Percentiles rank a stretch among this genome's conserved stretches.
These are phyloP conservation scores for Castanea sativa DNA, from an alignment of 306 rosid species.

Conservation along the genomic window DNA sequence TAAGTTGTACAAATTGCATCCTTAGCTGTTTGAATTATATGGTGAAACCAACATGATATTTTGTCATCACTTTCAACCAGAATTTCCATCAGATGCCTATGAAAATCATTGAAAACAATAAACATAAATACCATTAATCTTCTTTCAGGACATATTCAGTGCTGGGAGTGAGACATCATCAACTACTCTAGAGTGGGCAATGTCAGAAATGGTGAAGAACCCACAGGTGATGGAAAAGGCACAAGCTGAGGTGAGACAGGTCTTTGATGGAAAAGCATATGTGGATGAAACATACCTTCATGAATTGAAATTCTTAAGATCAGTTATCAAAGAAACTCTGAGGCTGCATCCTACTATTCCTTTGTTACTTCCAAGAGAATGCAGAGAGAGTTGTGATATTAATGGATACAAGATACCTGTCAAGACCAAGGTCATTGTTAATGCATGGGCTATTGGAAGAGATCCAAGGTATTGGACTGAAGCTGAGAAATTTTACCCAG, in stretches of 20 bases:
- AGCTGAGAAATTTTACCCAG: constrained; percentile 27
- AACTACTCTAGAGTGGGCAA: constrained; percentile 36
- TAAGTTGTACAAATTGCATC: no score
- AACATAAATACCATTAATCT: not conserved
- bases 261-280: constrained; percentile 16
- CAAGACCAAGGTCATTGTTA: constrained; percentile 27
- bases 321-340: constrained; percentile 32
- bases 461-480: constrained; percentile 29
- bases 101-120: not conserved
- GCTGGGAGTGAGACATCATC: constrained; percentile 43
- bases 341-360: constrained; percentile 32
- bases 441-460: constrained; percentile 37
- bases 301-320: constrained; percentile 21
- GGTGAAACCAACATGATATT: not conserved
- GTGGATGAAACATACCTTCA: constrained; percentile 19
- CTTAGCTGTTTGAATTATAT: no score
- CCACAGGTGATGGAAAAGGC: constrained; percentile 36
- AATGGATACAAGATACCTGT: constrained; percentile 27
- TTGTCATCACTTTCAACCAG: no score
- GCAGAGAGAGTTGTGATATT: constrained; percentile 27
- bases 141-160: constrained; percentile 37
- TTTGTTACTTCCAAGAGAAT: constrained; percentile 38
- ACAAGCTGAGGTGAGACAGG: constrained; percentile 37
- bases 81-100: not conserved
- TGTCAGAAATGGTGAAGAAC: constrained; percentile 41